A percentile compares a stretch with the other conserved stretches of the same genome.
Evolutionary conservation across 1,284 basidiomycete species (phyloP).

Genomic region (Garcileccinum viscosum): DNA sequence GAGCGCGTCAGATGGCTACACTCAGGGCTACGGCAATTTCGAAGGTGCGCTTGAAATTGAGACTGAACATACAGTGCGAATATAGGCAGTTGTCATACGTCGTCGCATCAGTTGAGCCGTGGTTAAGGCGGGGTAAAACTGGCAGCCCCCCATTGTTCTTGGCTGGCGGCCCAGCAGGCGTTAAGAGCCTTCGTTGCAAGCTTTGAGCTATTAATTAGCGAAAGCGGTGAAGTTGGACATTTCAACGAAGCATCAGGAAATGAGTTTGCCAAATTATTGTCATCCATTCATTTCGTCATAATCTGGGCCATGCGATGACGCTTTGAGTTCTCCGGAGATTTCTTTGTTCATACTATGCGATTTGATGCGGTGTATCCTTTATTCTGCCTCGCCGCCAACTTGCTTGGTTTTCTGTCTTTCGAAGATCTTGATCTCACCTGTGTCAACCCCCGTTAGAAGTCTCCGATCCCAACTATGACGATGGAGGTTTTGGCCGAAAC

Average conservation of each 20-base stretch:
- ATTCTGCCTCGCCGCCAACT: slow-evolving; percentile 50
- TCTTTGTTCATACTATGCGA: slow-evolving; percentile 33
- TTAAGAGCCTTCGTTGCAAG: slow-evolving; percentile 45
- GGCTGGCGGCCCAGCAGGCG: slow-evolving; percentile 30
- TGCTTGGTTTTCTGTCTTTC: slow-evolving; percentile 46
- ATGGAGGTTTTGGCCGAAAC: slow-evolving; percentile 56
- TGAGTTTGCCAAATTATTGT: slow-evolving; percentile 32
- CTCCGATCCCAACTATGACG: slow-evolving; percentile 58
- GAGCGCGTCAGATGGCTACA: slow-evolving; percentile 50
- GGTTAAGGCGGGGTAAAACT: slow-evolving; percentile 36
- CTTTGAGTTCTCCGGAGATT: slow-evolving; percentile 32
- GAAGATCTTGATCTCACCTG: slow-evolving; percentile 58
- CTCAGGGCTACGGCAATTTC: slow-evolving; percentile 66
- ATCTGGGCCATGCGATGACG: slow-evolving; percentile 25
- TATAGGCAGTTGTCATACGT: slow-evolving; percentile 40
- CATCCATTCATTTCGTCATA: slow-evolving; percentile 25
- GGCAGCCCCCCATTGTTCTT: slow-evolving; percentile 29
- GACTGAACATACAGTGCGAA: slow-evolving; percentile 49
- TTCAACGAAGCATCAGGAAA: slow-evolving; percentile 33
- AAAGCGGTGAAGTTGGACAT: slow-evolving; percentile 46
- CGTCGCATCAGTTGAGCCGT: slow-evolving; percentile 43
- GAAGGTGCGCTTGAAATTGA: slow-evolving; percentile 83
- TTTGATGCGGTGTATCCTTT: slow-evolving; percentile 43
- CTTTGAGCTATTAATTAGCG: slow-evolving; percentile 53
- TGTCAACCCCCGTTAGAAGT: slow-evolving; percentile 63